Evolutionary conservation across 1,284 basidiomycete species (phyloP).

Genomic region (Boletellus dicymbophilus): DNA sequence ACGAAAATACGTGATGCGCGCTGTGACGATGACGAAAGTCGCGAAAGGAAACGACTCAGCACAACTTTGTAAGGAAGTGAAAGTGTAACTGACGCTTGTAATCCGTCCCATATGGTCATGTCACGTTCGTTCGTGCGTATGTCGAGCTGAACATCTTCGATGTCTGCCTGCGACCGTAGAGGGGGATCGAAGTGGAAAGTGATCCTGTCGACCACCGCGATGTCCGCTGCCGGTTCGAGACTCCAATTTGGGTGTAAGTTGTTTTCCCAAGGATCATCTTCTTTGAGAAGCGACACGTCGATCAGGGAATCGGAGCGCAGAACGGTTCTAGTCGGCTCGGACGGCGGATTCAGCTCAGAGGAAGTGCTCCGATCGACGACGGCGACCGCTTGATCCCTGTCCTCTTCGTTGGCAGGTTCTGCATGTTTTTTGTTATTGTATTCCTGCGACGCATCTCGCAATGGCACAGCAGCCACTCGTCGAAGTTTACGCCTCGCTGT

Average conservation of each 20-base stretch:
- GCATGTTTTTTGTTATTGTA: too few species aligned
- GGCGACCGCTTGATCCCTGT: neutral
- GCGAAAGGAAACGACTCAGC: too few species aligned
- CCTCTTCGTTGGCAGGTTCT: neutral
- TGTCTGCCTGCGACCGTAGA: neutral
- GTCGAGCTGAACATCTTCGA: slow-evolving; percentile 16
- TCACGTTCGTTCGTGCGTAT: slow-evolving; percentile 14
- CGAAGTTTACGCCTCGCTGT: too few species aligned
- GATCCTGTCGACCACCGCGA: neutral
- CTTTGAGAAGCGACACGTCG: neutral
- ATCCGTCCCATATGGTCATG: slow-evolving; percentile 28
- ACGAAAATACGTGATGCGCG: slow-evolving; percentile 20
- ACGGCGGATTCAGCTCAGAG: neutral
- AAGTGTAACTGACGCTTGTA: slow-evolving; percentile 17
- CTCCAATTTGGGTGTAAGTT: neutral
- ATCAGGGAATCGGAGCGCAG: neutral
- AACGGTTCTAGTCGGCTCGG: neutral
- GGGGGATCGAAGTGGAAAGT: neutral
- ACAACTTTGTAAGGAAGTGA: neutral
- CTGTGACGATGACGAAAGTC: slow-evolving; percentile 9
- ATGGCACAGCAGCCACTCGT: neutral
- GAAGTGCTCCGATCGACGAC: slow-evolving; percentile 4
- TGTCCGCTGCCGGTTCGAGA: neutral
- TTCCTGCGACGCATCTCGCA: slow-evolving; percentile 1
- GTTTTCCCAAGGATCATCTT: neutral